Conservation (phyloP, 1,284 basidiomycete genomes). For the Ustilago tritici region DNA sequence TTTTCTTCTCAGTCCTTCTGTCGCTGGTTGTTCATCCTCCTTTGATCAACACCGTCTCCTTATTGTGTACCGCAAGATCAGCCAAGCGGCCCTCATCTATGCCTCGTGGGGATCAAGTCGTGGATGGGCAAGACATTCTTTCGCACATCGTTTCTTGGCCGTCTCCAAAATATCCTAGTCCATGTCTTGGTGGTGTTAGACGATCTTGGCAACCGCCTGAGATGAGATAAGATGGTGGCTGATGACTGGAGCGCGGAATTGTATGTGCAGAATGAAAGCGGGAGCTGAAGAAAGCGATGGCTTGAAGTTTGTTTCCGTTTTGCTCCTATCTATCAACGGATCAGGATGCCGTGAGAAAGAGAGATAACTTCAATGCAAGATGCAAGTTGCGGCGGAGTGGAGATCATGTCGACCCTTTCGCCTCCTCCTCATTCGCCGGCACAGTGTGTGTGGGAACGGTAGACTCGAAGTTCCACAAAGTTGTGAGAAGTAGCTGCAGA, state of each 20-base stretch:
- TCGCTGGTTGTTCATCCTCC: neutral
- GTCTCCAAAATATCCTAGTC: neutral
- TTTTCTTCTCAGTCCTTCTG: neutral
- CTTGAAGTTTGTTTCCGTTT: conserved; percentile 3
- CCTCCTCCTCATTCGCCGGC: neutral
- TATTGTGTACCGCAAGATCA: conserved; percentile 1
- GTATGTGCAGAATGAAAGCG: neutral
- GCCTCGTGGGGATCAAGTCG: neutral
- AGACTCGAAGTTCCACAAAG: neutral
- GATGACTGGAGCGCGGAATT: neutral
- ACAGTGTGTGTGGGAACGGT: neutral
- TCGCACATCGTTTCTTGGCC: neutral
- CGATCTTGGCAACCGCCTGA: neutral
- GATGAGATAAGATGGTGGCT: conserved; percentile 10
- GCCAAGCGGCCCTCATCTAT: neutral
- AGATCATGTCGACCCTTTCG: neutral
- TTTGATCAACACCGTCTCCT: neutral
- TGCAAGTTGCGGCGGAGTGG: conserved; percentile 14
- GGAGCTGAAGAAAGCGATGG: neutral
- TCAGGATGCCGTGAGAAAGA: neutral
- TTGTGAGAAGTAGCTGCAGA: neutral
- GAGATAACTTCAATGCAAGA: neutral
- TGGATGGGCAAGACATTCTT: neutral
- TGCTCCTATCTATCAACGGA: conserved; percentile 24
- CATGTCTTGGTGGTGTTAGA: neutral